phyloP scores from a whole-genome alignment of 2,329 filamentous ascomycete genomes.

The Lachnellula subtilissima region DNA sequence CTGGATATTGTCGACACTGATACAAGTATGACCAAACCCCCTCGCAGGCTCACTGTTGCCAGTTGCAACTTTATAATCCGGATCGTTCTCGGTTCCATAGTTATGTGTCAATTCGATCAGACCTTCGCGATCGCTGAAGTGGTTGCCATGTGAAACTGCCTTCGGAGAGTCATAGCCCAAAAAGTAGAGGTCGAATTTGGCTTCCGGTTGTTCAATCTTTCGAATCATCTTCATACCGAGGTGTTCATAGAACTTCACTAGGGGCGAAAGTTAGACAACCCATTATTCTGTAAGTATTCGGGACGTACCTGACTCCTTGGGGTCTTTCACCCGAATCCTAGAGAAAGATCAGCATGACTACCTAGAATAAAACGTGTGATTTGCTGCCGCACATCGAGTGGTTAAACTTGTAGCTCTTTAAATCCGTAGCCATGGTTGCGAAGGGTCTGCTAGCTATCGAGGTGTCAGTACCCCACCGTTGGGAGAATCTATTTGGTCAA shows the following conservation, averaged over 20 bases:
- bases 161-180: slow-evolving; percentile 77
- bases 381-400: slow-evolving; percentile 67
- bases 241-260: slow-evolving; percentile 89
- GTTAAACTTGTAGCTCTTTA: slow-evolving; percentile 75
- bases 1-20: slow-evolving; percentile 79
- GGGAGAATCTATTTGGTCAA: not conserved
- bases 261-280: not conserved
- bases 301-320: slow-evolving; percentile 63
- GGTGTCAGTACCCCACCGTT: slow-evolving; percentile 7
- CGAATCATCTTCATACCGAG: slow-evolving; percentile 82
- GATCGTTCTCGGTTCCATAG: slow-evolving; percentile 85
- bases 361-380: not conserved
- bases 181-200: slow-evolving; percentile 95
- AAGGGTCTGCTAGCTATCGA: slow-evolving; percentile 26
- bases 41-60: slow-evolving; percentile 85
- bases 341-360: slow-evolving; percentile 8
- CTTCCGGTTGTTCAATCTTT: slow-evolving; percentile 76
- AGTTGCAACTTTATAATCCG: slow-evolving; percentile 74
- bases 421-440: slow-evolving; percentile 57
- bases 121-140: slow-evolving; percentile 76
- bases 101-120: slow-evolving; percentile 81
- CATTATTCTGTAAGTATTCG: not conserved
- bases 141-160: slow-evolving; percentile 67
- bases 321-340: slow-evolving; percentile 93
- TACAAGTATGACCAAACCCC: slow-evolving; percentile 70